A percentile compares a stretch with the other conserved stretches of the same genome.
phyloP scores from a whole-genome alignment of 805 yeast species.

The Tetrapisispora fleetii region DNA sequence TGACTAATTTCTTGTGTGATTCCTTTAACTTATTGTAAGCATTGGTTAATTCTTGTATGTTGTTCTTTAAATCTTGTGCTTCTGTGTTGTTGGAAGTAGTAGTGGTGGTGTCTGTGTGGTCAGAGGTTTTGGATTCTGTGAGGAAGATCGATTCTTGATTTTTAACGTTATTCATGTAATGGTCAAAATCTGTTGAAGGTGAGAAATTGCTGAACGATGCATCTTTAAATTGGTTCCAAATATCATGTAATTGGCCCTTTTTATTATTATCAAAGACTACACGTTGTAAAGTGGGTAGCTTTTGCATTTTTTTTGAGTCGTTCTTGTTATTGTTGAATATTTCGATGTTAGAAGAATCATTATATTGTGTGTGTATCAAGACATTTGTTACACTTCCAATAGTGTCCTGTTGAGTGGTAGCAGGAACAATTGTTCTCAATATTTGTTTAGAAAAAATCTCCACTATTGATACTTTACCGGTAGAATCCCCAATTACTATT shows the following conservation, averaged over 20 bases:
- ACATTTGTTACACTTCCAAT: constrained; percentile 24
- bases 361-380: constrained; percentile 7
- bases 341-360: neutral
- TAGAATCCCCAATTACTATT: constrained; percentile 60
- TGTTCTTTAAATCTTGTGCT: constrained; percentile 33
- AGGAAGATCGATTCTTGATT: constrained; percentile 43
- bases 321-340: neutral
- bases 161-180: constrained; percentile 40
- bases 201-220: constrained; percentile 14
- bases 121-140: constrained; percentile 24
- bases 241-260: constrained; percentile 34
- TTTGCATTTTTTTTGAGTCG: neutral
- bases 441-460: constrained; percentile 67
- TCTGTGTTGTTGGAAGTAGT: constrained; percentile 21
- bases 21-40: constrained; percentile 52
- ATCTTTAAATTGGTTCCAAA: constrained; percentile 29
- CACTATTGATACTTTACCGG: constrained; percentile 57
- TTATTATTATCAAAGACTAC: constrained; percentile 36
- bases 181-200: constrained; percentile 32
- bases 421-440: constrained; percentile 39
- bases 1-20: constrained; percentile 49
- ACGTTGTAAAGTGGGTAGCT: constrained; percentile 60
- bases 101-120: neutral
- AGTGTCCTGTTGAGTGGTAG: constrained; percentile 17
- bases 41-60: constrained; percentile 40